A percentile compares a stretch with the other conserved stretches of the same genome.
These are phyloP conservation scores for Melanomma pulvis-pyrius DNA, from an alignment of 495 filamentous ascomycete genomes.

Conservation along the genomic window DNA sequence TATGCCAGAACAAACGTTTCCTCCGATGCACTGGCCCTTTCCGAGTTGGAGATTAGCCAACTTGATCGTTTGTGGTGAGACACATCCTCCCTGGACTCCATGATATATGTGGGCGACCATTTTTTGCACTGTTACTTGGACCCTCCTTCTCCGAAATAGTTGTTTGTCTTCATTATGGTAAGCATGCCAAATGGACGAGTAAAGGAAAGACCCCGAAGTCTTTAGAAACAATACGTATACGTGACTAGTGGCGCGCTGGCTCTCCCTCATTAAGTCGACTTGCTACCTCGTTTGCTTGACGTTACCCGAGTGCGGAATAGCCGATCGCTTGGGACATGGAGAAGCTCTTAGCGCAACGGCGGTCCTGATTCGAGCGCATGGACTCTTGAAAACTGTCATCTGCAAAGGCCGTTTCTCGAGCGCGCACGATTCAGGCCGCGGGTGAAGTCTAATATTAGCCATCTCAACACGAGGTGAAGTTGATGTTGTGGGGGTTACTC, in stretches of 20 bases:
- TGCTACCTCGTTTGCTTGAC: conserved; percentile 5
- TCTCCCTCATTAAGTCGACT: neutral
- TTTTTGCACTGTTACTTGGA: neutral
- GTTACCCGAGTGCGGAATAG: conserved; percentile 7
- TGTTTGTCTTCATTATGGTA: conserved; percentile 16
- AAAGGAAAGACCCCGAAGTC: conserved; percentile 11
- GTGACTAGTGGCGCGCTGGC: conserved; percentile 4
- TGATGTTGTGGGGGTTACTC: conserved; percentile 24
- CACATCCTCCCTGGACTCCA: neutral
- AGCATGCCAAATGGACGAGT: conserved; percentile 25
- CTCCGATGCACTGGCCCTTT: conserved; percentile 8
- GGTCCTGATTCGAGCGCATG: conserved; percentile 10
- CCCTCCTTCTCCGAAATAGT: neutral
- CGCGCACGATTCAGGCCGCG: conserved; percentile 21
- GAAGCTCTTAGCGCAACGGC: conserved; percentile 11
- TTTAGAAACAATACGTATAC: conserved; percentile 23
- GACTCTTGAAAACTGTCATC: conserved; percentile 13
- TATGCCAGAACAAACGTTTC: neutral
- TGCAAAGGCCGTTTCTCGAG: conserved; percentile 5
- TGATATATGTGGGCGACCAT: neutral
- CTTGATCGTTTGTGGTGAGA: neutral
- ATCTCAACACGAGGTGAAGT: conserved; percentile 17
- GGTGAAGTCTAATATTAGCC: conserved; percentile 31
- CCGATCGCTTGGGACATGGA: neutral
- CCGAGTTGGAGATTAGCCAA: neutral